phyloP scores from a whole-genome alignment of 306 rosid species.

The Quercus cerris region DNA sequence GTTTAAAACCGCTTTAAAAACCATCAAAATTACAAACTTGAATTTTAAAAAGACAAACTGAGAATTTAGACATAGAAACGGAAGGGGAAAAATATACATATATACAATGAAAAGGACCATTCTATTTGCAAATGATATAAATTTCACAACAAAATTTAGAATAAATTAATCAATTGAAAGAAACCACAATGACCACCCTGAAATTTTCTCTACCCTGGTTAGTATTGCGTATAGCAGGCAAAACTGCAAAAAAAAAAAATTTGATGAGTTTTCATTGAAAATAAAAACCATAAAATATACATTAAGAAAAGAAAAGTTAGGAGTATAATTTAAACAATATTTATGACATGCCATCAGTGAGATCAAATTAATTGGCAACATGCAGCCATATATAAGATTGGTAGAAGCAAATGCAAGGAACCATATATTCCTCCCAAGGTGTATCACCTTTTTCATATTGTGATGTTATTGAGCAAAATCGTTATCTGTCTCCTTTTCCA shows the following conservation, averaged over 20 bases:
- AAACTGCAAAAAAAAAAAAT: conserved; percentile 25
- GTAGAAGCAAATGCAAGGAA: neutral
- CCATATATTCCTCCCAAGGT: neutral
- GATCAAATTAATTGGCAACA: neutral
- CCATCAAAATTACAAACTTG: too few relatives aligned
- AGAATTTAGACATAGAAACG: too few relatives aligned
- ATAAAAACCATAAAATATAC: conserved; percentile 19
- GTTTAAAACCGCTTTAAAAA: too few relatives aligned
- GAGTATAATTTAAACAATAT: neutral
- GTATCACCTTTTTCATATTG: neutral
- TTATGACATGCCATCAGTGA: too few relatives aligned
- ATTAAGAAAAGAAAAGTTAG: neutral
- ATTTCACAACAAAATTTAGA: too few relatives aligned
- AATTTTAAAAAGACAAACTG: too few relatives aligned
- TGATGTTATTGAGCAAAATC: neutral
- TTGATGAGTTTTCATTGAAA: conserved; percentile 15
- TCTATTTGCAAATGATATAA: too few relatives aligned
- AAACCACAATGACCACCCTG: conserved; percentile 45
- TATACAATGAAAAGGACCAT: too few relatives aligned
- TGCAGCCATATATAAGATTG: neutral
- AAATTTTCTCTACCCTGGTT: conserved; percentile 35
- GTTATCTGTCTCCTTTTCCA: neutral
- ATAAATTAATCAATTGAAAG: too few relatives aligned
- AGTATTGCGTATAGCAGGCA: conserved; percentile 40
- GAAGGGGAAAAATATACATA: too few relatives aligned